Percentiles rank a stretch among this genome's conserved stretches.
phyloP scores from a whole-genome alignment of 2,329 filamentous ascomycete genomes.

The Helotiales sp. region DNA sequence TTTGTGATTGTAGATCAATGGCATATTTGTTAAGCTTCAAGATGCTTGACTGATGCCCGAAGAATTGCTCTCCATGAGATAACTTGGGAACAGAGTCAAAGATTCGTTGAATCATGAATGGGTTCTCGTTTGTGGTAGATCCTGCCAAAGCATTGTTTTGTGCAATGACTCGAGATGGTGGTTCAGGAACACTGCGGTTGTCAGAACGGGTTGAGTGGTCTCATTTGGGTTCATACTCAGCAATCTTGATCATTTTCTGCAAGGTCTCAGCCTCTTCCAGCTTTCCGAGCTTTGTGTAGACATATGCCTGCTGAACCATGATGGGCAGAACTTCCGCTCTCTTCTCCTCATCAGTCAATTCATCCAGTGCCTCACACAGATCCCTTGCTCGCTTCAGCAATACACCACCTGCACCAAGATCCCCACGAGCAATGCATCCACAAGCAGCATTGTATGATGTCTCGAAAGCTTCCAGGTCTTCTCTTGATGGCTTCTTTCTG shows the following conservation, averaged over 20 bases:
- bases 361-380: conserved; percentile 72
- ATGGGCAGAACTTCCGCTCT: conserved; percentile 73
- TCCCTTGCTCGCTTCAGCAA: conserved; percentile 69
- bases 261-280: conserved; percentile 63
- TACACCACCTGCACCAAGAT: conserved; percentile 62
- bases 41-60: conserved; percentile 66
- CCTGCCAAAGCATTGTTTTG: conserved; percentile 61
- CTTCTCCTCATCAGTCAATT: conserved; percentile 73
- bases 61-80: conserved; percentile 63
- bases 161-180: conserved; percentile 64
- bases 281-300: conserved; percentile 66
- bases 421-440: conserved; percentile 67
- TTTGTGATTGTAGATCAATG: conserved; percentile 65
- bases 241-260: conserved; percentile 59
- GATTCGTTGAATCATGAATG: conserved; percentile 65
- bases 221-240: conserved; percentile 50
- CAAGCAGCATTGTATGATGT: conserved; percentile 81
- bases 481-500: conserved; percentile 53
- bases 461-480: conserved; percentile 75
- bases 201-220: conserved; percentile 30
- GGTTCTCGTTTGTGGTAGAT: conserved; percentile 53
- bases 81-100: conserved; percentile 54
- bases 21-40: conserved; percentile 64
- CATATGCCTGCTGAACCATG: conserved; percentile 73
- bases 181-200: conserved; percentile 59